A percentile compares a stretch with the other conserved stretches of the same genome.
phyloP scores from a whole-genome alignment of 441 rosid genomes.

The Aquilaria agallochum region DNA sequence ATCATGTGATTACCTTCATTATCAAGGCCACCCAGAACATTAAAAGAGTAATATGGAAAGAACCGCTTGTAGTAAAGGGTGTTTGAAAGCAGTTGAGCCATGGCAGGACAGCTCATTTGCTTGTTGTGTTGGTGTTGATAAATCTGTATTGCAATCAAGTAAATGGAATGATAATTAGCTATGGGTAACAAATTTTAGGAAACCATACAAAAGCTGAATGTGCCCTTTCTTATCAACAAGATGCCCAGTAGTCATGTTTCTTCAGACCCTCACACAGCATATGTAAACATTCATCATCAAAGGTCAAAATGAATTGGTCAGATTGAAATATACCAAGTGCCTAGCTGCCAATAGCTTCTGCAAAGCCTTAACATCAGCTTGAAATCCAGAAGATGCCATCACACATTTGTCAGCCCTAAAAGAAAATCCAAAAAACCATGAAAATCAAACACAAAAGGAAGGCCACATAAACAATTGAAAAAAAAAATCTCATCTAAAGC shows the following conservation, averaged over 20 bases:
- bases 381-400: conserved; percentile 98
- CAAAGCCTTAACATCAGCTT: conserved; percentile 92
- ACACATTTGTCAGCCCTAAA: conserved; percentile 80
- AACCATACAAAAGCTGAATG: neutral
- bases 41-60: conserved; percentile 94
- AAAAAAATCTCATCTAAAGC: neutral
- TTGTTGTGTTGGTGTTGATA: conserved; percentile 98
- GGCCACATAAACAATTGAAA: neutral
- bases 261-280: too few species aligned
- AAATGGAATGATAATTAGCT: too few species aligned
- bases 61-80: conserved; percentile 94
- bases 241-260: too few species aligned
- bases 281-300: neutral
- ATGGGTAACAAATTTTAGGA: too few species aligned
- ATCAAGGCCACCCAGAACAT: conserved; percentile 93
- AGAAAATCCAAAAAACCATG: conserved; percentile 8
- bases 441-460: neutral
- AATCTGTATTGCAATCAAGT: conserved; percentile 39
- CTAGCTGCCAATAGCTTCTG: conserved; percentile 78
- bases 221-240: too few species aligned
- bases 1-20: conserved; percentile 51
- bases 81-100: conserved; percentile 94
- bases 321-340: conserved; percentile 64
- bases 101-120: conserved; percentile 96
- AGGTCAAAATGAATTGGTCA: neutral